Evolutionary conservation across 2,329 filamentous ascomycete species (phyloP).

Genomic region (Lasiodiplodia gonubiensis): DNA sequence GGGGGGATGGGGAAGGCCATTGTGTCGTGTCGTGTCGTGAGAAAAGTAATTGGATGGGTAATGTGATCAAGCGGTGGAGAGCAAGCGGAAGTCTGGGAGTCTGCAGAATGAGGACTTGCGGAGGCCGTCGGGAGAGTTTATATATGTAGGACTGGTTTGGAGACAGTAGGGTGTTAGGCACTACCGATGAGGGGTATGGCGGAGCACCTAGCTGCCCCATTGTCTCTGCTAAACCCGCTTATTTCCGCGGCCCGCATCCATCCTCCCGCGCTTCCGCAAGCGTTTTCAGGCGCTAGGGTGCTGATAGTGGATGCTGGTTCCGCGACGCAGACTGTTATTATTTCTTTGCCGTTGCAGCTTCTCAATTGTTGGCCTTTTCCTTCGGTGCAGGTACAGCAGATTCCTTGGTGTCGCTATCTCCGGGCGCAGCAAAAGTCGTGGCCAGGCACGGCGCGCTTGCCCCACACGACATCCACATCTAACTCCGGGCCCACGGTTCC

Average conservation of each 20-base stretch:
- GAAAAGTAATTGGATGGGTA: not conserved
- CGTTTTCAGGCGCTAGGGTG: not conserved
- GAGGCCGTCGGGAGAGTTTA: not conserved
- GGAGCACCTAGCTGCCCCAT: not conserved
- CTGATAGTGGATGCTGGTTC: not conserved
- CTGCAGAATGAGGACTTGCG: not conserved
- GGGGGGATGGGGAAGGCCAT: conserved; percentile 36
- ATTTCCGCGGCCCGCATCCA: not conserved
- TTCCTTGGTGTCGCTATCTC: not conserved
- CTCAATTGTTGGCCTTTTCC: not conserved
- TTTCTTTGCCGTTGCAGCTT: not conserved
- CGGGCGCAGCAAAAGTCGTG: not conserved
- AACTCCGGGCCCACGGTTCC: not conserved
- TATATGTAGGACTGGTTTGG: not conserved
- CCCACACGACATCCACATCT: not conserved
- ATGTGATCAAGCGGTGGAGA: not conserved
- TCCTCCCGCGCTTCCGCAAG: not conserved
- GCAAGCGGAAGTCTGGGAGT: not conserved
- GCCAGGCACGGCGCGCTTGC: not conserved
- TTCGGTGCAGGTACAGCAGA: not conserved
- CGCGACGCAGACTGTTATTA: not conserved
- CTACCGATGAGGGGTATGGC: not conserved
- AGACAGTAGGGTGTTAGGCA: not conserved
- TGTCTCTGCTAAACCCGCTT: conserved; percentile 2
- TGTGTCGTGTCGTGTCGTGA: not conserved